Base-by-base conservation (phyloP, 495 filamentous ascomycete species). In the Aspergillus olivimuriae region DNA sequence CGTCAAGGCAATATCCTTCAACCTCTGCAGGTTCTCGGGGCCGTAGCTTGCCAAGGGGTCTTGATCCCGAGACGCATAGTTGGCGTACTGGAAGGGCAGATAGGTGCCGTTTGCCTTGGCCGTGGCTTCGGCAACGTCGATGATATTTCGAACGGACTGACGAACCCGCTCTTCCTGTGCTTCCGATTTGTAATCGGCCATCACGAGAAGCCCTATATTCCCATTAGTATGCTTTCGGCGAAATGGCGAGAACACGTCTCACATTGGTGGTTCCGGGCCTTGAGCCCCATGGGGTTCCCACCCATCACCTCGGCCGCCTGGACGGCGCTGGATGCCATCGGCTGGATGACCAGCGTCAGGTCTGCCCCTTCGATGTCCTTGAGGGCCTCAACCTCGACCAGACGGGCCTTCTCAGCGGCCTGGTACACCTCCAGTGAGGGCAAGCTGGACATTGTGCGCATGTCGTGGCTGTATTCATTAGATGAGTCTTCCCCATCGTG, bases 401-500 rank as follows among this genome's bases (percentile, higher is more conserved):
- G 34, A 12, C 52, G 52, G 16, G 30, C 20, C 15, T 26, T 14
- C 15, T 54, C 39, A 3, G 44, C 47, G 18, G 47, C 44, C 9
- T 55, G 36, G 37, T 51, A 55, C 14, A 51, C 43, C 8, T 48
- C 44, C 15, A 48, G 11, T n/a, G 43, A 43, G 12, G 44, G 47
- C 2, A 41, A n/a, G 39, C 31, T 54, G 11, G 44, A 35, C 41
- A 47, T 51, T 4, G 44, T 51, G 40, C 52, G 44, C 41, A 55
- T 45, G n/a, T 55, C 41, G 36, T 55, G 52, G 34, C 47, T 50
- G n/a, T 12, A 32, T 17, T 22, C 18, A 32, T 22, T 7, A 37
- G 5, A 15, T 26, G 3, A 35, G n/a, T n/a, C n/a, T n/a, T n/a
- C n/a, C n/a, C n/a, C n/a, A n/a, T n/a, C n/a, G n/a, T n/a, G n/a